These are phyloP conservation scores for Coemansia sp. DNA, from an alignment of 192 early-diverging fungal genomes.

Conservation along the genomic window DNA sequence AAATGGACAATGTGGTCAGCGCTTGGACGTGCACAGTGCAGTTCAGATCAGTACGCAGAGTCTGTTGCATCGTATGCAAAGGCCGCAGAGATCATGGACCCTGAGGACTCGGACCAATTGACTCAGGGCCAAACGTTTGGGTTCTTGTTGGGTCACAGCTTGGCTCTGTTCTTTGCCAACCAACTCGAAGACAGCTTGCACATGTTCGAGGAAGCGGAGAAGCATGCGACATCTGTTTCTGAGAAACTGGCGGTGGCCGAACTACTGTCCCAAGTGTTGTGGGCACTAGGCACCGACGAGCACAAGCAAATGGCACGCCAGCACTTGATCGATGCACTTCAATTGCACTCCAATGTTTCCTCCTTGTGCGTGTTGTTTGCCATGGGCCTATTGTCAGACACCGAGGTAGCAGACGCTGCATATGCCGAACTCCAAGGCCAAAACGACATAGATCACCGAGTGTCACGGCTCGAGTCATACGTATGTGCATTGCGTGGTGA, in stretches of 20 bases:
- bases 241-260: conserved; percentile 66
- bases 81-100: conserved; percentile 16
- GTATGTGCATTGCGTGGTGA: conserved; percentile 35
- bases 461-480: conserved; percentile 23
- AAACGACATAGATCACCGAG: conserved; percentile 5
- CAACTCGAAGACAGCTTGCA: conserved; percentile 66
- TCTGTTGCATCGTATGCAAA: conserved; percentile 58
- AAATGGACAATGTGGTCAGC: conserved; percentile 60
- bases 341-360: conserved; percentile 13
- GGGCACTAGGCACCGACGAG: conserved; percentile 79
- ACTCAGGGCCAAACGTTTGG: not conserved
- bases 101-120: not conserved
- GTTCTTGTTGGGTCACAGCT: conserved; percentile 60
- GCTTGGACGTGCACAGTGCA: conserved; percentile 68
- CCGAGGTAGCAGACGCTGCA: conserved; percentile 28
- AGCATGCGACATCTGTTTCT: conserved; percentile 41
- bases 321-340: conserved; percentile 61
- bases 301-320: conserved; percentile 77
- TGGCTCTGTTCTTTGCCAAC: conserved; percentile 74
- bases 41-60: conserved; percentile 58
- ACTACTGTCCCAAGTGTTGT: conserved; percentile 82
- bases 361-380: conserved; percentile 47
- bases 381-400: conserved; percentile 47
- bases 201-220: conserved; percentile 73
- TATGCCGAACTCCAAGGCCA: conserved; percentile 24